Evolutionary conservation across 2,329 filamentous ascomycete genomes (phyloP).

Genomic region (Xylaria sp.): DNA sequence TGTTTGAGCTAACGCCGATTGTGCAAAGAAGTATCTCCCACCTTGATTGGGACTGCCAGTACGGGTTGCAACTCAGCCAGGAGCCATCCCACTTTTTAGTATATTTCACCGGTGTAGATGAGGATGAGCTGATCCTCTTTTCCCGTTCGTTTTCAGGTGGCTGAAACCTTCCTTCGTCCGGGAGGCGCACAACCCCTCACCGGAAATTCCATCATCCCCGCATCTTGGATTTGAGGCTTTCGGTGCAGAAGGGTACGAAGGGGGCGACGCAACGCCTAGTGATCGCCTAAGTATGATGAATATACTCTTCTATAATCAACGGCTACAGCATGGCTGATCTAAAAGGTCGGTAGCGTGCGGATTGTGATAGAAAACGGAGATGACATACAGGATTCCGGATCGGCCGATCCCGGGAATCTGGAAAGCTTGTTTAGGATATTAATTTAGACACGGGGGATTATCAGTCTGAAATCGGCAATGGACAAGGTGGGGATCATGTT

Average conservation of each 20-base stretch:
- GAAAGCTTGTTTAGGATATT: not conserved
- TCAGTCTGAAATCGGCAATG: not conserved
- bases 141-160: not conserved
- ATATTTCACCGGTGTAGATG: not conserved
- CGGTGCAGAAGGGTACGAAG: too few species aligned
- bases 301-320: not conserved
- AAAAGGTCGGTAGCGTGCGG: too few species aligned
- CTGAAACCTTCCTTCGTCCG: conserved; percentile 2
- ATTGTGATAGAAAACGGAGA: not conserved
- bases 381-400: not conserved
- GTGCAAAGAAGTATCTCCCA: too few species aligned
- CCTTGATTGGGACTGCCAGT: not conserved
- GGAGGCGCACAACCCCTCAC: not conserved
- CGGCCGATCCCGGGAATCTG: not conserved
- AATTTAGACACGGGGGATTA: conserved; percentile 11
- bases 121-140: not conserved
- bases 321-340: too few species aligned
- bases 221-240: not conserved
- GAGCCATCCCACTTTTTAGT: not conserved
- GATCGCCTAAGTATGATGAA: too few species aligned
- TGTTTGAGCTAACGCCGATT: not conserved
- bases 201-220: not conserved
- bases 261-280: too few species aligned
- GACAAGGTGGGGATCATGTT: not conserved
- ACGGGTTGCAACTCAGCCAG: not conserved